Base-by-base conservation (phyloP, 2,329 filamentous ascomycete species). In the Botrytis galanthina region DNA sequence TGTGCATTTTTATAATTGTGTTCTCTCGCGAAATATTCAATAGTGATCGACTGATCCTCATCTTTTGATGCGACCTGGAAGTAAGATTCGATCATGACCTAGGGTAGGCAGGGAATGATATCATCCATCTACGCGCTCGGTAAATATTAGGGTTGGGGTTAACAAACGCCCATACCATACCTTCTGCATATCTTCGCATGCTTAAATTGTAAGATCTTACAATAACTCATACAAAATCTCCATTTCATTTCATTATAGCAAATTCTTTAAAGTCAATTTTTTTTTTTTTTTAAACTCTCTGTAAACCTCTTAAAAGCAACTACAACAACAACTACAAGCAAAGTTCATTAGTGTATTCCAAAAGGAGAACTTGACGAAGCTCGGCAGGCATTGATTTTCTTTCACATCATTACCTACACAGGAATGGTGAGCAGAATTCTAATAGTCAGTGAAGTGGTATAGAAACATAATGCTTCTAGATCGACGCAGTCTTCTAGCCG, bases 351-450 rank as follows among this genome's bases (percentile, higher is more conserved):
- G 39, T 42, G 12, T 5, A 42, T 42, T 42, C 39, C 39, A 4
- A 16, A 54, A 29, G 51, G 0, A n/a, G n/a, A 54, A 16, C n/a
- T 54, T 8, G 6, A 54, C 51, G 14, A 54, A 29, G 26, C 5
- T 18, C 3, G 12, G 4, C 26, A 12, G 12, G 26, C 5, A n/a
- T 4, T 29, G 26, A 16, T n/a, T n/a, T n/a, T 16, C 0, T 7
- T 3, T 2, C 2, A 29, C n/a, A n/a, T 29, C 26, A 0, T 12
- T 26, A 51, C 46, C 22, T 26, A 9, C 1, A 10, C 14, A 16
- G 5, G 48, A 16, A 54, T 2, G 5, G 6, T 16, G 26, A 54
- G 26, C 4, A 54, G 26, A 54, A 3, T 16, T 54, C 2, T 54
- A n/a, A 14, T 16, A 16, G 5, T 16, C 0, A 16, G 12, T n/a